phyloP scores from a whole-genome alignment of 768 basidiomycete species.

The Trametes cingulata region DNA sequence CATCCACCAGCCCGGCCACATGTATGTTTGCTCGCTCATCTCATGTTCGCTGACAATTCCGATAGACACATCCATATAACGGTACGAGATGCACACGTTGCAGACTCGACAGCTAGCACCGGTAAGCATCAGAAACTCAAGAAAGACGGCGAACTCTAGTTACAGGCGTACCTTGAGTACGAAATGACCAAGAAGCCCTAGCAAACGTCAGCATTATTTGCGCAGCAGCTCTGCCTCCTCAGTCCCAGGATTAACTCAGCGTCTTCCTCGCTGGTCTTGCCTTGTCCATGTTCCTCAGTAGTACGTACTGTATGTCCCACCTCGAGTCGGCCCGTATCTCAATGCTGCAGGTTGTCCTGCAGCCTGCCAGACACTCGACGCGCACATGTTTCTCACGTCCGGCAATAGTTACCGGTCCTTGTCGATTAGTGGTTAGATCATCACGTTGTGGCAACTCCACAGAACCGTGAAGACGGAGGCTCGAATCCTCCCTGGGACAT shows the following conservation, averaged over 20 bases:
- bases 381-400: not conserved
- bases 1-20: not conserved
- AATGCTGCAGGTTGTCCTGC: too few species aligned
- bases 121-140: too few species aligned
- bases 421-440: slow-evolving; percentile 6
- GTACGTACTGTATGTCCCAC: too few species aligned
- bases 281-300: too few species aligned
- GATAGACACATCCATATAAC: not conserved
- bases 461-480: slow-evolving; percentile 5
- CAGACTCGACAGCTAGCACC: too few species aligned
- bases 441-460: not conserved
- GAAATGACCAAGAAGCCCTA: not conserved
- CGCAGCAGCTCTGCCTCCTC: not conserved
- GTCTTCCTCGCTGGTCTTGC: too few species aligned
- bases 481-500: slow-evolving; percentile 6
- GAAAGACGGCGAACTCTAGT: too few species aligned
- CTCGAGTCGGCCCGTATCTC: too few species aligned
- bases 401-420: not conserved
- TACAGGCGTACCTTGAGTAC: too few species aligned
- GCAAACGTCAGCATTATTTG: slow-evolving; percentile 1
- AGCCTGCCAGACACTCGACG: not conserved
- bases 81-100: not conserved
- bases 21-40: not conserved
- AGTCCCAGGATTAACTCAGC: too few species aligned
- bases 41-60: not conserved